Percentiles rank a stretch among this genome's conserved stretches.
phyloP scores from a whole-genome alignment of 1,139 yeast genomes.

The Debaryomyces sp. region DNA sequence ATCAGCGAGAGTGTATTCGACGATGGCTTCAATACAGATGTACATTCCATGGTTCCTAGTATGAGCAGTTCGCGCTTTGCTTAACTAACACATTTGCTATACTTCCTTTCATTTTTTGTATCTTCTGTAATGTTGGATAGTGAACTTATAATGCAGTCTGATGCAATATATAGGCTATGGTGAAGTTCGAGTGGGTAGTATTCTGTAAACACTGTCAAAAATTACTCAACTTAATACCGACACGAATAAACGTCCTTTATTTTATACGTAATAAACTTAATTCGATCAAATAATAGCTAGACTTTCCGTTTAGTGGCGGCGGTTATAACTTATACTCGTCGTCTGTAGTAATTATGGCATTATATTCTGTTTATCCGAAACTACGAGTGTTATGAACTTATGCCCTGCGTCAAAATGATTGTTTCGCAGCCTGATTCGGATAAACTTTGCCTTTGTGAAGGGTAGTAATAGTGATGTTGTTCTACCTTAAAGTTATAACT shows the following conservation, averaged over 20 bases:
- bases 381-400: background rate
- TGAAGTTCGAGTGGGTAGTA: background rate
- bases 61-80: constrained; percentile 28
- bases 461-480: background rate
- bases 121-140: background rate
- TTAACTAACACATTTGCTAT: background rate
- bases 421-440: background rate
- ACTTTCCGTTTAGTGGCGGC: background rate
- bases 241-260: background rate
- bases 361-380: background rate
- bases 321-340: background rate
- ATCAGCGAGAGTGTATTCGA: constrained; percentile 44
- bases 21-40: constrained; percentile 34
- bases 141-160: background rate
- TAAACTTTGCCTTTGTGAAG: background rate
- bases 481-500: background rate
- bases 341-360: background rate
- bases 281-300: background rate
- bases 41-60: constrained; percentile 37
- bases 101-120: background rate
- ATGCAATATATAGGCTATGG: background rate
- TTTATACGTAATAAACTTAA: background rate
- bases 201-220: background rate
- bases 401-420: background rate
- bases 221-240: background rate